Evolutionary conservation across 352 stramenopile genomes (phyloP).

Genomic region (Saprolegnia diclina): DNA sequence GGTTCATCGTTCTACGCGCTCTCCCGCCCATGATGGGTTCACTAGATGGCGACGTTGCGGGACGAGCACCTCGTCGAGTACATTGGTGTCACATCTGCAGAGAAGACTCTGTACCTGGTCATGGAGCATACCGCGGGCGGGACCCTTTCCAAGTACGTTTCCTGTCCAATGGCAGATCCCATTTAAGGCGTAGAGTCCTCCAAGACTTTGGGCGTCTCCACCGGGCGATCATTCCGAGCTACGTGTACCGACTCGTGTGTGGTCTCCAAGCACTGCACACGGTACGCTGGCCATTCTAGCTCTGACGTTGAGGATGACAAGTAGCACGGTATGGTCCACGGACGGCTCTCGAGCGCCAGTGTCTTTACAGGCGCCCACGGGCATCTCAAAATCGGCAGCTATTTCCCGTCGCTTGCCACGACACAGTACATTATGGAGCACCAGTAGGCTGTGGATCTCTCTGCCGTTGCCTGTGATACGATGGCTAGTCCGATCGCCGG

Average conservation of each 20-base stretch:
- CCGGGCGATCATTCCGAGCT: not conserved
- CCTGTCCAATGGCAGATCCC: not conserved
- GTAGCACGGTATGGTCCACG: not conserved
- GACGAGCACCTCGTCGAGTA: not conserved
- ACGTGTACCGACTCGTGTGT: not conserved
- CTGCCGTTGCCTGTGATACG: too few relatives aligned
- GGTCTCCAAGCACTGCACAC: not conserved
- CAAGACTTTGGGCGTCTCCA: not conserved
- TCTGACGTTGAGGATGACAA: too few relatives aligned
- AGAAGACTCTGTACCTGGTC: not conserved
- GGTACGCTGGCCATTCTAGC: not conserved
- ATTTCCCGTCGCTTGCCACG: too few relatives aligned
- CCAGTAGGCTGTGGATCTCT: too few relatives aligned
- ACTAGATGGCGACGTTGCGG: not conserved
- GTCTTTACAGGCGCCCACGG: not conserved
- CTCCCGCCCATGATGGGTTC: not conserved
- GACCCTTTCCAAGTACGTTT: not conserved
- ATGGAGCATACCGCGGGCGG: not conserved
- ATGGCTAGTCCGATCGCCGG: too few relatives aligned
- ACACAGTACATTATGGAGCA: too few relatives aligned
- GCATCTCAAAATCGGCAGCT: too few relatives aligned
- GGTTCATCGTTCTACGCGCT: not conserved
- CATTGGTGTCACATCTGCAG: not conserved
- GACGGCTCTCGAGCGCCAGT: not conserved
- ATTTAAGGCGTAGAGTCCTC: not conserved